These are phyloP conservation scores for Russula sp. DNA, from an alignment of 768 basidiomycete species.

Conservation along the genomic window DNA sequence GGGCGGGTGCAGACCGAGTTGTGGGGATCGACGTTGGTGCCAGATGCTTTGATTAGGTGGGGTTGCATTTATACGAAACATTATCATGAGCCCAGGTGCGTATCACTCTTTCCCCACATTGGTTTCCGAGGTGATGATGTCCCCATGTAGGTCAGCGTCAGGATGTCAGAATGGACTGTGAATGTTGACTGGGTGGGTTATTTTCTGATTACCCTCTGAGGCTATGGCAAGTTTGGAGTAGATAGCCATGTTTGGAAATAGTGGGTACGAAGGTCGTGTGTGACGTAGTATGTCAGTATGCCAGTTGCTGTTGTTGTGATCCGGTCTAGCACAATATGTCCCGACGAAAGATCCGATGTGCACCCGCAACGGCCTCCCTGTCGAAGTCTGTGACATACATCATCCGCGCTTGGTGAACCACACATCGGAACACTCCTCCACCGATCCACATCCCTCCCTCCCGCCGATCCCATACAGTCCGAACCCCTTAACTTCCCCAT, in stretches of 20 bases:
- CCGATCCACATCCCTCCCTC: neutral
- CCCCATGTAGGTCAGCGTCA: neutral
- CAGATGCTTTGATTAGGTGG: neutral
- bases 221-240: neutral
- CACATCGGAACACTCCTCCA: neutral
- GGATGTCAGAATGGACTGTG: neutral
- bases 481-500: neutral
- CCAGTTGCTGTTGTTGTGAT: neutral
- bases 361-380: too few relatives aligned
- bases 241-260: neutral
- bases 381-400: too few relatives aligned
- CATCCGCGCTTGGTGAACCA: neutral
- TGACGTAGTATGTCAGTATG: neutral
- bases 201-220: neutral
- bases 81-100: conserved; percentile 9
- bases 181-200: neutral
- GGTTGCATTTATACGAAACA: conserved; percentile 4
- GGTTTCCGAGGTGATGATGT: neutral
- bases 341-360: neutral
- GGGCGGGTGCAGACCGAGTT: neutral
- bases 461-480: neutral
- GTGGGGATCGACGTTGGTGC: neutral
- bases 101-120: neutral
- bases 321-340: neutral
- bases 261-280: neutral